phyloP scores from a whole-genome alignment of 345 rosid genomes.

The Populus deltoides region DNA sequence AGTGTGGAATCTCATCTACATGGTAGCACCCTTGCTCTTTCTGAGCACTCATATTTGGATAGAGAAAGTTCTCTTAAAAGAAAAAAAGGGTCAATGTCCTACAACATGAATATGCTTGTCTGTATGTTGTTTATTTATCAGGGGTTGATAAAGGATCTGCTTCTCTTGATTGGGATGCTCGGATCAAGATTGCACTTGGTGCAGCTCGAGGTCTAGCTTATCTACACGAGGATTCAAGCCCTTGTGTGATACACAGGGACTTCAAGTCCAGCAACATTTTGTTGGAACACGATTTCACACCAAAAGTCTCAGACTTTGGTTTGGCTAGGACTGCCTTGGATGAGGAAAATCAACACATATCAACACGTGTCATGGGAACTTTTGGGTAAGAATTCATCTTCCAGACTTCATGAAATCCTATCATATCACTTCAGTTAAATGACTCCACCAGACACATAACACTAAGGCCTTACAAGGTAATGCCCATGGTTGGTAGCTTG shows the following conservation, averaged over 20 bases:
- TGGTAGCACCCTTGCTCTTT: slow-evolving; percentile 40
- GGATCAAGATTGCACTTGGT: slow-evolving; percentile 94
- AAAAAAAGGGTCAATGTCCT: background rate
- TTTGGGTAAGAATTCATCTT: slow-evolving; percentile 58
- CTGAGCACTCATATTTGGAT: background rate
- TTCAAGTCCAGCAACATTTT: slow-evolving; percentile 95
- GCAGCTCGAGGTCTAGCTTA: slow-evolving; percentile 95
- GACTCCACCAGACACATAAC: background rate
- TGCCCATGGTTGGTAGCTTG: background rate
- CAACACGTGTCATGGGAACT: slow-evolving; percentile 98
- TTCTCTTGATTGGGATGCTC: slow-evolving; percentile 83
- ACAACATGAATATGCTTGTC: slow-evolving; percentile 3
- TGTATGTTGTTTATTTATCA: slow-evolving; percentile 23
- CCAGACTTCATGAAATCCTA: background rate
- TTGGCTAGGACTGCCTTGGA: slow-evolving; percentile 90
- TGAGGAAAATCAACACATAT: slow-evolving; percentile 83
- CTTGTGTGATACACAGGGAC: slow-evolving; percentile 92
- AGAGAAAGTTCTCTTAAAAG: background rate
- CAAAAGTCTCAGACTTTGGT: slow-evolving; percentile 96
- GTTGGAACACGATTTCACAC: slow-evolving; percentile 83
- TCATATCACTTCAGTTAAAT: background rate
- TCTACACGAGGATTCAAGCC: slow-evolving; percentile 96
- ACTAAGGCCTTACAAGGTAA: background rate
- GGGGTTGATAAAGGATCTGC: slow-evolving; percentile 71
- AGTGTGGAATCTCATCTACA: slow-evolving; percentile 97